These are phyloP conservation scores for Ophiostoma angusticollis DNA, from an alignment of 2,329 filamentous ascomycete genomes.

Conservation along the genomic window DNA sequence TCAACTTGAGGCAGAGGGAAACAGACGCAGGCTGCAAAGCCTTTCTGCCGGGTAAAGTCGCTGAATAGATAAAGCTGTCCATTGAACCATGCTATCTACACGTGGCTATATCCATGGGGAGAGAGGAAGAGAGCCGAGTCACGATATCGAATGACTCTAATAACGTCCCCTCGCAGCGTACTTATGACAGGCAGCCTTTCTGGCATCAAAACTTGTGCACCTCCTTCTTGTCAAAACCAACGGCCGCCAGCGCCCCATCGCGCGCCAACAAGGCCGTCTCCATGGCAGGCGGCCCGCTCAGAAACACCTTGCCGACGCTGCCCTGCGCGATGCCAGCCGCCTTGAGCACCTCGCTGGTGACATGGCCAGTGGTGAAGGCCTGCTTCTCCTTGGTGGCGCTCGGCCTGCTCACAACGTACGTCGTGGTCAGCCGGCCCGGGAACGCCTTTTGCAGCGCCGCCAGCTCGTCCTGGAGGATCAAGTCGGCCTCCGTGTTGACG, in stretches of 20 bases:
- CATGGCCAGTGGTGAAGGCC: constrained; percentile 37
- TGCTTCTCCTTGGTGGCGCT: constrained; percentile 12
- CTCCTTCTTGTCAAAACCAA: constrained; percentile 45
- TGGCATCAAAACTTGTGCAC: constrained; percentile 48
- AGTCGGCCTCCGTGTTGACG: constrained; percentile 50
- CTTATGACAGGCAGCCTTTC: no score
- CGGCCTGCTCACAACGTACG: constrained; percentile 44
- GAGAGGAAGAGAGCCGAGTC: neutral
- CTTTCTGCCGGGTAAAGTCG: neutral
- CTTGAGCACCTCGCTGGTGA: constrained; percentile 43
- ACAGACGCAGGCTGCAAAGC: no score
- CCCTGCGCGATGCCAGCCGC: constrained; percentile 28
- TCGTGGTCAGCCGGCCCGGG: constrained; percentile 41
- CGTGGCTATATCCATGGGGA: neutral
- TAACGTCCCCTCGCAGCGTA: neutral
- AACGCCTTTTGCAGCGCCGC: constrained; percentile 34
- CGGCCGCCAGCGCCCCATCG: constrained; percentile 39
- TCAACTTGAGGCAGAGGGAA: neutral
- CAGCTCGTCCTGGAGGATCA: constrained; percentile 45
- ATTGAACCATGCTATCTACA: neutral
- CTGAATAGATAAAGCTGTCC: neutral
- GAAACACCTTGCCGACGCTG: constrained; percentile 42
- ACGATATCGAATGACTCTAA: neutral
- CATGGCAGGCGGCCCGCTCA: constrained; percentile 59
- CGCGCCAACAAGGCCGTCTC: constrained; percentile 40